Evolutionary conservation across 257 asterid genomes (phyloP), one percentile per base, ranked within the genome.

Genomic region (Sherardia arvensis): DNA sequence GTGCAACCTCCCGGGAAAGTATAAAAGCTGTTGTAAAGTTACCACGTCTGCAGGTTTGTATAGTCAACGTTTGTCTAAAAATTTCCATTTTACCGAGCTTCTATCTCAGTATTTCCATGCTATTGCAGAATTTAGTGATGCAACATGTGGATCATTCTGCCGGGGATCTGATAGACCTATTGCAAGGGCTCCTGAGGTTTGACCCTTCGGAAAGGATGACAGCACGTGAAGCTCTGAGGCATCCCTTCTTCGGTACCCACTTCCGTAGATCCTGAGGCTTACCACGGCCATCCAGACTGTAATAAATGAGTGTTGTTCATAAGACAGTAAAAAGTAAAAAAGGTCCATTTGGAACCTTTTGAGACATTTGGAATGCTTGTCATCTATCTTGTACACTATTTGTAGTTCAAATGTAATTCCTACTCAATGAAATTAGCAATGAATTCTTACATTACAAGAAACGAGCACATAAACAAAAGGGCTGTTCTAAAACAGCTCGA

Each of bases 81-180:
- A 43, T 8, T 18, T 29, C 6, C 7, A 5, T 15, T 29, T 5
- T 57, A n/a, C 17, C 2, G 40, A 26, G 21, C 18, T 57, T 28
- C 20, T 20, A 40, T 25, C 62, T 29, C 17, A 27, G 21, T 1
- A 1, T 28, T 56, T 10, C 32, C 38, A 4, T 58, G 43, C 40
- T 21, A 12, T 28, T 62, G 71, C 79, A 81, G 86, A 81, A 81
- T 75, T 59, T 78, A 66, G 81, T 78, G 66, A 81, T 78, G 83
- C 81, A 73, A 72, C 83, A 77, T 38, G 83, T 80, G 58, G 83
- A 80, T 67, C 79, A 80, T 69, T 78, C 86, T 34, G 81, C 86
- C 43, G 81, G 86, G 43, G 83, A 80, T 72, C 73, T 77, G 25
- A 80, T 80, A 23, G 83, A 75, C 73, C 77, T 78, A 53, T 59